Evolutionary conservation across 352 stramenopile genomes (phyloP).

Genomic region (Globisporangium radiosum): DNA sequence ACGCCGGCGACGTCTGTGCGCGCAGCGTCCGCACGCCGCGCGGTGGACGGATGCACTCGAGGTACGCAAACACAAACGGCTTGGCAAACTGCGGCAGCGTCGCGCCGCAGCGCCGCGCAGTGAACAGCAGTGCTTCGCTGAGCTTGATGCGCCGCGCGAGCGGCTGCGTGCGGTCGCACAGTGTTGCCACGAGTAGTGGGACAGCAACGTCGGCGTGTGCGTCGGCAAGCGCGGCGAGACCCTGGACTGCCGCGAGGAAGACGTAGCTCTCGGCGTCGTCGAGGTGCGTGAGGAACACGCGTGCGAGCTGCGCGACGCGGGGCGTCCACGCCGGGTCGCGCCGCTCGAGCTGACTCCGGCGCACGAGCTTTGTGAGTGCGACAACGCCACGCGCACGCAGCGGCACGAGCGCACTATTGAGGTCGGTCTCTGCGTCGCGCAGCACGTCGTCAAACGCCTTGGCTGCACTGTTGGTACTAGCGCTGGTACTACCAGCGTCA

Average conservation of each 20-base stretch:
- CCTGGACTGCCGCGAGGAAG: conserved; percentile 76
- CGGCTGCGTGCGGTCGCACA: conserved; percentile 37
- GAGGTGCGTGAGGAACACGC: conserved; percentile 58
- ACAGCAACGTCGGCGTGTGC: conserved; percentile 57
- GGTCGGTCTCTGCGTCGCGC: conserved; percentile 43
- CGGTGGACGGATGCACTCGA: conserved; percentile 65
- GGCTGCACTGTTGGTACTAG: not conserved
- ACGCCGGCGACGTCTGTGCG: conserved; percentile 16
- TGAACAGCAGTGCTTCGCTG: conserved; percentile 76
- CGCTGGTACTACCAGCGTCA: conserved; percentile 1
- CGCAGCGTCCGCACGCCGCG: not conserved
- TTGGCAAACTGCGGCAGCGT: conserved; percentile 64
- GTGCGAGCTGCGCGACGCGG: conserved; percentile 40
- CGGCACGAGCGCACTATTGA: conserved; percentile 58
- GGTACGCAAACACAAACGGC: conserved; percentile 72
- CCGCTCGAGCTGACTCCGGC: conserved; percentile 37
- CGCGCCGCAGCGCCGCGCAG: conserved; percentile 69
- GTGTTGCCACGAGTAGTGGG: conserved; percentile 44
- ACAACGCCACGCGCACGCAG: conserved; percentile 70
- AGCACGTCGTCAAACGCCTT: conserved; percentile 53
- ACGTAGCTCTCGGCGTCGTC: conserved; percentile 79
- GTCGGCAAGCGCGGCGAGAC: conserved; percentile 54
- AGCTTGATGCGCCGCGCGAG: conserved; percentile 78
- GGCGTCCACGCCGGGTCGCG: conserved; percentile 36
- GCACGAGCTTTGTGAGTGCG: conserved; percentile 69